These are phyloP conservation scores for Ganoderma boninense DNA, from an alignment of 1,284 basidiomycete genomes.

Conservation along the genomic window DNA sequence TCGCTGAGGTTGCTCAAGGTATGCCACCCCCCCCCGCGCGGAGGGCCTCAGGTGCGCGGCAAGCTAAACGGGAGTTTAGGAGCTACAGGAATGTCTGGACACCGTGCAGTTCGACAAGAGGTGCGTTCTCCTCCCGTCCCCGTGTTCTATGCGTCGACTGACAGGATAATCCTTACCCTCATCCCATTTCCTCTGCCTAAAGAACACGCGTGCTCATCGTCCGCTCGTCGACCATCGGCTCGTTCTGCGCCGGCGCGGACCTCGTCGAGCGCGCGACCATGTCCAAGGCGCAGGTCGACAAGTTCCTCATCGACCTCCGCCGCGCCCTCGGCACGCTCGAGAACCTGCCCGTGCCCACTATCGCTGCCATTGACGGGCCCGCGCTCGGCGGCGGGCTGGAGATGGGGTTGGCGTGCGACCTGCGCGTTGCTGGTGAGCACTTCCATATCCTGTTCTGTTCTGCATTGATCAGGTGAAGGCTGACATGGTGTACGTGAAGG, in stretches of 20 bases:
- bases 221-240: conserved; percentile 74
- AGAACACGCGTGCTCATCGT: conserved; percentile 84
- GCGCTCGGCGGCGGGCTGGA: conserved; percentile 94
- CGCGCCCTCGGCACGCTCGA: conserved; percentile 80
- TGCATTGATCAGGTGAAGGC: neutral
- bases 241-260: conserved; percentile 95
- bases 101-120: conserved; percentile 73
- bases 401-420: conserved; percentile 86
- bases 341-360: conserved; percentile 85
- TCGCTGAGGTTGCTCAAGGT: conserved; percentile 79
- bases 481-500: conserved; percentile 45
- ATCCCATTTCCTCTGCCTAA: neutral
- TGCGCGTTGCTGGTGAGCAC: conserved; percentile 81
- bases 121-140: conserved; percentile 46
- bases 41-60: neutral
- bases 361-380: conserved; percentile 93
- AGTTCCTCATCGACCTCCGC: conserved; percentile 84
- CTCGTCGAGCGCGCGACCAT: conserved; percentile 87
- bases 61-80: conserved; percentile 51
- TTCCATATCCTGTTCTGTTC: neutral
- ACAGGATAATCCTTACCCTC: neutral
- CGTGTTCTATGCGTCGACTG: neutral
- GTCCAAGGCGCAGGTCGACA: conserved; percentile 76
- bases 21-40: conserved; percentile 11
- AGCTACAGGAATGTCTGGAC: conserved; percentile 76